Conservation (phyloP, 1,284 basidiomycete species). For the Sphagnurus paluster region DNA sequence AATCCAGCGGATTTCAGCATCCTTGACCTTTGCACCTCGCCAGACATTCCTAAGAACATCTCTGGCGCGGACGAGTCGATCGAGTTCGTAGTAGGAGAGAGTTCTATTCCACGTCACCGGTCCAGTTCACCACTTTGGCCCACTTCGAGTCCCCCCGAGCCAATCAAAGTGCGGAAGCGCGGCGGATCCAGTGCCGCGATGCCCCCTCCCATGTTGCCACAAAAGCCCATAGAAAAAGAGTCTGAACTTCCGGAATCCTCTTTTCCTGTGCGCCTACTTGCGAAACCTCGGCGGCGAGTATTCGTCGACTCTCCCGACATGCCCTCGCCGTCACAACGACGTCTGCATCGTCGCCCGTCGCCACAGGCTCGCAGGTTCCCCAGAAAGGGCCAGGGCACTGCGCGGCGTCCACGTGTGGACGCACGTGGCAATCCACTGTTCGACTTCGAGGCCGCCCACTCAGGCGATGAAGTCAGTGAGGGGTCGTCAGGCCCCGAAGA, state of each 20-base stretch:
- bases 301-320: slow-evolving; percentile 39
- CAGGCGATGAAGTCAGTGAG: slow-evolving; percentile 74
- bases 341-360: slow-evolving; percentile 38
- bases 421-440: slow-evolving; percentile 51
- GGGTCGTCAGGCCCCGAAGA: slow-evolving; percentile 60
- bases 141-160: slow-evolving; percentile 9
- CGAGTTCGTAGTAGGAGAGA: slow-evolving; percentile 14
- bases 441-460: slow-evolving; percentile 72
- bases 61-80: slow-evolving; percentile 12
- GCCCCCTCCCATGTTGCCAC: slow-evolving; percentile 14
- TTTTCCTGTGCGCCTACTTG: slow-evolving; percentile 52
- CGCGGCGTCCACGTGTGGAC: slow-evolving; percentile 25
- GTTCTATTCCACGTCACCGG: slow-evolving; percentile 3
- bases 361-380: slow-evolving; percentile 23
- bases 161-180: neutral
- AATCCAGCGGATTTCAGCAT: slow-evolving; percentile 2
- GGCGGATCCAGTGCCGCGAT: slow-evolving; percentile 5
- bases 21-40: slow-evolving; percentile 4
- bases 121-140: slow-evolving; percentile 10
- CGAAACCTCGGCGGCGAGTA: slow-evolving; percentile 31
- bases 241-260: slow-evolving; percentile 36
- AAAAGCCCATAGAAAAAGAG: neutral
- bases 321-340: slow-evolving; percentile 43
- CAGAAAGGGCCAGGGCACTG: slow-evolving; percentile 35
- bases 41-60: neutral